Percentiles rank a stretch among this genome's conserved stretches.
Conservation (phyloP, 2,329 filamentous ascomycete genomes). For the Penicillium sp. region DNA sequence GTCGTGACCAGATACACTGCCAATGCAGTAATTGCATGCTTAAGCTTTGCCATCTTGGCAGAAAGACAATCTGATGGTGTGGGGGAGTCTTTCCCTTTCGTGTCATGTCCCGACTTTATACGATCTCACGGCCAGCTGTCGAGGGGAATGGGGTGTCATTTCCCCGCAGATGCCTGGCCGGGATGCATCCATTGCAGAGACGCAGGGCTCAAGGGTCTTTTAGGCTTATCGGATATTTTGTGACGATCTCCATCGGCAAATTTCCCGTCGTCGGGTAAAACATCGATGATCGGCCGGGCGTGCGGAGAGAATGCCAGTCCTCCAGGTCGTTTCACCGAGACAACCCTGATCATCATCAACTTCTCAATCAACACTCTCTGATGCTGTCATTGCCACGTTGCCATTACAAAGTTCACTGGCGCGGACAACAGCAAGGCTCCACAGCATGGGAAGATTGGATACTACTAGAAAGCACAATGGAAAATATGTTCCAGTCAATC, state of each 20-base stretch:
- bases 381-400: neutral
- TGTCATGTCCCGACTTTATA: neutral
- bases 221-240: conserved; percentile 8
- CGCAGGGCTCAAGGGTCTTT: neutral
- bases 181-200: neutral
- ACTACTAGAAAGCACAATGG: neutral
- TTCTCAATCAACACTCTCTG: neutral
- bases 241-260: neutral
- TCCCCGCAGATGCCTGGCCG: conserved; percentile 9
- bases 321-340: conserved; percentile 6
- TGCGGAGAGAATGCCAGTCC: conserved; percentile 9
- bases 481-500: no score
- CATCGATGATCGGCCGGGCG: conserved; percentile 9
- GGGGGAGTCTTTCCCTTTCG: neutral
- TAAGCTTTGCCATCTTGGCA: neutral
- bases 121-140: neutral
- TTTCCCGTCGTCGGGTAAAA: conserved; percentile 9
- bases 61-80: neutral
- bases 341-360: neutral
- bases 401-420: no score
- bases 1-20: neutral
- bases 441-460: neutral
- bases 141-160: conserved; percentile 6
- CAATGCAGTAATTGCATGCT: neutral
- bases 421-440: neutral